These are phyloP conservation scores for Fallopia convolvulus DNA, from an alignment of 148 eudicot species.

Conservation along the genomic window DNA sequence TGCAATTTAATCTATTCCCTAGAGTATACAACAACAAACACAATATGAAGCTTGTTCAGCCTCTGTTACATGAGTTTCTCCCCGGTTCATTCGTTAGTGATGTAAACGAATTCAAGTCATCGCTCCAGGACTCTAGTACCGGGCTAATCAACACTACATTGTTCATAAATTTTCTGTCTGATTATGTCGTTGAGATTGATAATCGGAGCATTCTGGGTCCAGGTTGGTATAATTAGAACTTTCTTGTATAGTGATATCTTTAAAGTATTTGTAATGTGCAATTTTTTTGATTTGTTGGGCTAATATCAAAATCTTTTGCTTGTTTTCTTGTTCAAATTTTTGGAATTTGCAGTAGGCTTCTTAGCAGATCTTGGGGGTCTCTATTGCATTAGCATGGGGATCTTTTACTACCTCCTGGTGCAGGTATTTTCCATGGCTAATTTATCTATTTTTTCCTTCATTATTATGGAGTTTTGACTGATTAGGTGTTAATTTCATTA, in stretches of 20 bases:
- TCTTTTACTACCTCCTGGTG: conserved; percentile 75
- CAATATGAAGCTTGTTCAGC: conserved; percentile 78
- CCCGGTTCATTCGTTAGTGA: conserved; percentile 74
- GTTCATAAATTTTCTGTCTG: conserved; percentile 59
- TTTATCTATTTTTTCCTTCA: neutral
- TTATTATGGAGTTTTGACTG: neutral
- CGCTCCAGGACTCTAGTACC: conserved; percentile 53
- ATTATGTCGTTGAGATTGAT: conserved; percentile 70
- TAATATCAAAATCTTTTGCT: neutral
- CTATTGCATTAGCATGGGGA: conserved; percentile 75
- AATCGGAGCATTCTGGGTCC: conserved; percentile 67
- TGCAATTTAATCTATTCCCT: conserved; percentile 86
- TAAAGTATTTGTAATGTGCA: neutral
- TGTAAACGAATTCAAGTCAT: conserved; percentile 47
- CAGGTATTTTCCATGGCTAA: conserved; percentile 47
- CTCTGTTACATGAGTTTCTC: conserved; percentile 82
- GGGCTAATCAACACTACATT: conserved; percentile 74
- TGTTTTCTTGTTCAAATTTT: conserved; percentile 8
- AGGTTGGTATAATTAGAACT: conserved; percentile 36
- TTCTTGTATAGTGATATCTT: neutral
- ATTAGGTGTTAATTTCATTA: neutral
- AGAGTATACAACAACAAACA: conserved; percentile 54
- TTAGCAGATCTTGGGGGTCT: conserved; percentile 95
- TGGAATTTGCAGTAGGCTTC: conserved; percentile 75
- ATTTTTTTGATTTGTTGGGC: neutral